phyloP scores from a whole-genome alignment of 2,329 filamentous ascomycete genomes.

The Clonostachys sp. region DNA sequence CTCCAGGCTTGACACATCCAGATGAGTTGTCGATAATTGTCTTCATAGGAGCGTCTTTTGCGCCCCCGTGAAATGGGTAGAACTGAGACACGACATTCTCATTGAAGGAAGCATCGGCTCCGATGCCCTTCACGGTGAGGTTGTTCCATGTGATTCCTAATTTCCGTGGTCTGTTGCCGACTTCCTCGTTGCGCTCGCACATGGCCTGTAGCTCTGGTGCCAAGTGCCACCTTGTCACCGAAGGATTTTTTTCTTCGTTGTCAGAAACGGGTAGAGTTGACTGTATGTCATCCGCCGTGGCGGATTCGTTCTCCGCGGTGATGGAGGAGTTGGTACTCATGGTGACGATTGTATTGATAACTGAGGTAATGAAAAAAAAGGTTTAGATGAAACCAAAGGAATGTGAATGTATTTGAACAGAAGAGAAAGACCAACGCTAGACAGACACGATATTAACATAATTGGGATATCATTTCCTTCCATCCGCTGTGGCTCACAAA shows the following conservation, averaged over 20 bases:
- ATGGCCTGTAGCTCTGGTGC: neutral
- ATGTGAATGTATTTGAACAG: too few species aligned
- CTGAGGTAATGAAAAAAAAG: too few species aligned
- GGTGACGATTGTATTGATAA: too few species aligned
- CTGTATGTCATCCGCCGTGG: too few species aligned
- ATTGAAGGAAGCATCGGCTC: slow-evolving; percentile 8
- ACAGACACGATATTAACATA: neutral
- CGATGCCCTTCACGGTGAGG: slow-evolving; percentile 10
- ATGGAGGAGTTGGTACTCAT: too few species aligned
- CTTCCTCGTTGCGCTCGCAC: neutral
- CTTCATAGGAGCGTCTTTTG: slow-evolving; percentile 32
- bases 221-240: neutral
- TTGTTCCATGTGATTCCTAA: slow-evolving; percentile 13
- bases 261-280: too few species aligned
- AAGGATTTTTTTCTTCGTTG: neutral
- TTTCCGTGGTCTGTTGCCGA: slow-evolving; percentile 45
- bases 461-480: neutral
- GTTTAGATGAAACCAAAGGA: too few species aligned
- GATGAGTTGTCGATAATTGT: slow-evolving; percentile 57
- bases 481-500: neutral
- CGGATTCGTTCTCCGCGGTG: too few species aligned
- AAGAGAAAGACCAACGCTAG: too few species aligned
- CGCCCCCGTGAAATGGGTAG: neutral
- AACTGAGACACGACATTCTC: slow-evolving; percentile 12
- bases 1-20: slow-evolving; percentile 54